Base-by-base conservation (phyloP, 306 rosid species). In the Vicia villosa region DNA sequence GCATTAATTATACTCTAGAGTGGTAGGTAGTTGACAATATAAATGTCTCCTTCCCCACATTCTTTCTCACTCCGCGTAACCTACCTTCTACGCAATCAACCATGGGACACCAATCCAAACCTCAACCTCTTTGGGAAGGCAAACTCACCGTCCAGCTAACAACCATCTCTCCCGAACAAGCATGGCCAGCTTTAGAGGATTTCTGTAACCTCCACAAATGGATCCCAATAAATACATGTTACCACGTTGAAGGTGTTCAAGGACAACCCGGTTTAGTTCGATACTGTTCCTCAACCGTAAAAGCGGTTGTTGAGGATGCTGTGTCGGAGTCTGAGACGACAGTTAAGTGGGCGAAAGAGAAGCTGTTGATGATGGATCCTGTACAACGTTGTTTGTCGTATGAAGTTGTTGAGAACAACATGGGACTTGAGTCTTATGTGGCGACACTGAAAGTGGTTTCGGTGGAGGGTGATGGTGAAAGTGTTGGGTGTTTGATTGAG, bases 291-390 rank as follows among this genome's bases (percentile, higher is more conserved):
- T 1, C 70, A 54, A n/a, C 61, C 41, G 11, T 34, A 2, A 16
- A 54, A 54, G 74, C 0, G 5, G 16, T 4, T 13, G 47, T 4
- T 42, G 16, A 9, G 13, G 69, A 14, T 6, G 42, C 7, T 17
- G 69, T 1, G 7, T 0, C 14, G 3, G 36, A 20, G 42, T 63
- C 41, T 1, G 37, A 46, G 32, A 2, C 69, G 4, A 65, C 54
- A 5, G 26, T 68, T 43, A 12, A 3, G 17, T 87, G 88, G 88
- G 88, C 59, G 16, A 87, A 80, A 26, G 96, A 90, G 84, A 85
- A 70, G 77, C 81, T 90, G 0, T 28, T 82, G 1, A 1, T 47
- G 17, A 66, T 82, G 1, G 94, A 90, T 74, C 84, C 91, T 1
- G 4, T 77, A 47, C 61, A 74, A 46, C 83, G 76, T 5, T 63